These are phyloP conservation scores for Elsinoe batatas DNA, from an alignment of 2,329 filamentous ascomycete genomes.

Conservation along the genomic window DNA sequence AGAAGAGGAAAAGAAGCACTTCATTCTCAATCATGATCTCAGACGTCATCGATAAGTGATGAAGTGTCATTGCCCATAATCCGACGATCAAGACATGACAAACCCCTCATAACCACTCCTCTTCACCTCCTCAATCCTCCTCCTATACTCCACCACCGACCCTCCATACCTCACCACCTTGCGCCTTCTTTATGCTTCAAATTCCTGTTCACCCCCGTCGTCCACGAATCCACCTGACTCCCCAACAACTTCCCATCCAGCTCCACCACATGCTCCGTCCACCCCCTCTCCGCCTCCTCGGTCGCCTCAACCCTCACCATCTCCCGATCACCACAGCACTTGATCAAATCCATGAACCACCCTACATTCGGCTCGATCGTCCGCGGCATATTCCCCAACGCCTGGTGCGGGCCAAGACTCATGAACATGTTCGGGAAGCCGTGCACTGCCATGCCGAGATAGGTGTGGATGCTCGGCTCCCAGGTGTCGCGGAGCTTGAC, in stretches of 20 bases:
- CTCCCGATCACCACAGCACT: constrained; percentile 27
- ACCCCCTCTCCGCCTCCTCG: constrained; percentile 32
- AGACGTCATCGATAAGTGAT: not conserved
- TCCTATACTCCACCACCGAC: constrained; percentile 35
- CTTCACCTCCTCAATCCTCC: constrained; percentile 23
- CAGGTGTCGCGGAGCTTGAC: constrained; percentile 26
- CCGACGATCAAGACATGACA: not conserved
- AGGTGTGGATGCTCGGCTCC: constrained; percentile 27
- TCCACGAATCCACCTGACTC: constrained; percentile 45
- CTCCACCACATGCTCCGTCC: constrained; percentile 24
- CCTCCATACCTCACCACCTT: constrained; percentile 40
- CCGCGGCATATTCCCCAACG: constrained; percentile 35
- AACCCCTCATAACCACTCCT: constrained; percentile 17
- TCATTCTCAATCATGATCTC: too few relatives aligned
- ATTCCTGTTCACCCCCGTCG: constrained; percentile 47
- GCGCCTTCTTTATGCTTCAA: constrained; percentile 37
- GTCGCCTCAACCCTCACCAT: constrained; percentile 32
- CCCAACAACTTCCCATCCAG: constrained; percentile 37
- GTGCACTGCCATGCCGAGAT: constrained; percentile 23
- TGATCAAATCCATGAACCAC: constrained; percentile 35
- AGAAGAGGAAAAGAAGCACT: not conserved
- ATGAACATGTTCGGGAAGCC: constrained; percentile 28
- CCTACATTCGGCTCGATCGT: constrained; percentile 36
- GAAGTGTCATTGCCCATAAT: not conserved
- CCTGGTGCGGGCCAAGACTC: constrained; percentile 25